Evolutionary conservation across 108 stramenopile species (phyloP), one percentile per base, ranked within the genome.

Genomic region (Nitzschia palea): DNA sequence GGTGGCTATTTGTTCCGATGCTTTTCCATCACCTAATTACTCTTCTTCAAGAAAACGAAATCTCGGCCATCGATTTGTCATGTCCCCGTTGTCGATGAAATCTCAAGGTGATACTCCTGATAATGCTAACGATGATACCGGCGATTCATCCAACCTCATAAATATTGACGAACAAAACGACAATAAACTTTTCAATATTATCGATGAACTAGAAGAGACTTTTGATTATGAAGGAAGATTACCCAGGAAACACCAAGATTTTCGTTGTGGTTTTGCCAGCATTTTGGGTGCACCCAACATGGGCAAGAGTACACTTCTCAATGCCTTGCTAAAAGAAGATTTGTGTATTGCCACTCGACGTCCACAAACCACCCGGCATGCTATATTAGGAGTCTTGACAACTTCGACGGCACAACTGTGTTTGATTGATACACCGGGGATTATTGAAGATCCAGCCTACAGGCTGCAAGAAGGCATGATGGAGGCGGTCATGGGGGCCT

Each of bases 341-440:
- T 66, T 97, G 27, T 90, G 86, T 73, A 85, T 93, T 63, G 83
- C 92, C 25, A 94, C 93, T 8, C 58, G 66, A 20, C 82, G 93
- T 48, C 94, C 94, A 0, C 96, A 97, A 68, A 97, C 96, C 26
- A 97, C 96, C 25, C 84, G 94, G 9, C 93, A 95, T 59, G 82
- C 93, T 23, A 95, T 95, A 45, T 50, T 94, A 32, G 96, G 94
- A 5, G 77, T 97, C 9, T 47, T 95, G 62, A 87, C 91, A 14
- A 81, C 77, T 20, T 45, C 73, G n/a, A 52, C 70, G 27, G 65
- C 79, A 36, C 96, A 97, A 60, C 42, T 95, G n/a, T 93, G 89
- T 59, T 51, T 97, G 5, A 68, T 85, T 53, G 96, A 97, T 62
- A 97, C 96, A 34, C 96, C 96, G 5, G 96, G 96, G 8, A 80